These are phyloP conservation scores for Nitzschia sp. DNA, from an alignment of 108 stramenopile genomes.

Conservation along the genomic window DNA sequence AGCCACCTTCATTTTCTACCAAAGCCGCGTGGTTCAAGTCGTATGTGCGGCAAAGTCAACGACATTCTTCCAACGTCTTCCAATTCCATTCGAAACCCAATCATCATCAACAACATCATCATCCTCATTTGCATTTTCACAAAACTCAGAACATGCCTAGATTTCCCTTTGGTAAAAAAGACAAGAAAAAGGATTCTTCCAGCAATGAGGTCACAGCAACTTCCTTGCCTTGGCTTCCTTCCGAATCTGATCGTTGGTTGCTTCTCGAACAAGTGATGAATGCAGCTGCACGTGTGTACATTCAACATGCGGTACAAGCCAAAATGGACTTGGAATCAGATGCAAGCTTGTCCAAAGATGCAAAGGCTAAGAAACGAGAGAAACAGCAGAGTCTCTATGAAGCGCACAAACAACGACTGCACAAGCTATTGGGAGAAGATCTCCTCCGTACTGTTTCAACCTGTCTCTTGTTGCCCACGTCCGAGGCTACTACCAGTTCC, in stretches of 20 bases:
- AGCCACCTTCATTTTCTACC: too few species aligned
- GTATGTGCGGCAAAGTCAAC: too few species aligned
- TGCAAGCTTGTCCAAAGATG: conserved; percentile 8
- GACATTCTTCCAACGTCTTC: too few species aligned
- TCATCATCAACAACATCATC: too few species aligned
- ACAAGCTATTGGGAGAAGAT: background rate
- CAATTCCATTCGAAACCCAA: too few species aligned
- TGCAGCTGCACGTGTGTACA: conserved; percentile 3
- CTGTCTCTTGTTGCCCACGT: background rate
- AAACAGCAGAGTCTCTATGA: conserved; percentile 2
- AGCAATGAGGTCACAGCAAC: background rate
- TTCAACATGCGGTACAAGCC: conserved; percentile 5
- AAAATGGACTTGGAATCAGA: conserved; percentile 4
- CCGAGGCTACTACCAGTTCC: background rate
- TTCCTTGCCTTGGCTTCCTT: background rate
- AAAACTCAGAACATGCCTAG: too few species aligned
- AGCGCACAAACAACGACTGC: background rate
- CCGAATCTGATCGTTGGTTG: background rate
- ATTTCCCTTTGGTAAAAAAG: too few species aligned
- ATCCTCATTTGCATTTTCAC: too few species aligned
- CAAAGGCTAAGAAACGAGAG: conserved; percentile 10
- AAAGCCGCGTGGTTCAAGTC: too few species aligned
- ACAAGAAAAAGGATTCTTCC: background rate
- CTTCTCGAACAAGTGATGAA: background rate
- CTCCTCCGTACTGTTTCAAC: background rate